Evolutionary conservation across 2,329 filamentous ascomycete species (phyloP).

Genomic region (Penicillium psychrosexuale): DNA sequence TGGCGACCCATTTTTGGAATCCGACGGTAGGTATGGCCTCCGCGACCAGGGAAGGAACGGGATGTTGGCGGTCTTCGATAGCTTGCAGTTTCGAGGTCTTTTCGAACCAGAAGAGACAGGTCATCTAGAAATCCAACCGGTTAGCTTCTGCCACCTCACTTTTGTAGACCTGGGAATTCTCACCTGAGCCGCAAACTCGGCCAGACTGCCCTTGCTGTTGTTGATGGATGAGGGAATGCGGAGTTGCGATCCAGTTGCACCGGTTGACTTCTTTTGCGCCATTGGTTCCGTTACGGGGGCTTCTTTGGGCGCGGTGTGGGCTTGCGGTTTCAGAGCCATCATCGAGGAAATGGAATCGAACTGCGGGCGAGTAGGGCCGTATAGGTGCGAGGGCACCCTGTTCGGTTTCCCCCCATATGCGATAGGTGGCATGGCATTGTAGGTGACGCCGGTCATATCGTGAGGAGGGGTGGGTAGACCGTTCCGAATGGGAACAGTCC

Average conservation of each 20-base stretch:
- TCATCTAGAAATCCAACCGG: slow-evolving; percentile 59
- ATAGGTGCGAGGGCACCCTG: slow-evolving; percentile 25
- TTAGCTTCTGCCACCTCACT: background rate
- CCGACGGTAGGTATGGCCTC: slow-evolving; percentile 74
- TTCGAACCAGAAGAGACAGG: slow-evolving; percentile 97
- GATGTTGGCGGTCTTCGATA: slow-evolving; percentile 59
- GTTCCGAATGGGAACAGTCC: slow-evolving; percentile 40
- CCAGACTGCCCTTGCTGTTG: slow-evolving; percentile 68
- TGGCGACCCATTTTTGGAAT: slow-evolving; percentile 92
- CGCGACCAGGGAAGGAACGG: slow-evolving; percentile 57
- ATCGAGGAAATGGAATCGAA: slow-evolving; percentile 23
- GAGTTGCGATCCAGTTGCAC: slow-evolving; percentile 51
- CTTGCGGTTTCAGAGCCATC: slow-evolving; percentile 24
- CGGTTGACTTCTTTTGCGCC: slow-evolving; percentile 28
- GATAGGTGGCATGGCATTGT: slow-evolving; percentile 32
- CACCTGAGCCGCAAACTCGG: slow-evolving; percentile 82
- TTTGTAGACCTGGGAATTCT: background rate
- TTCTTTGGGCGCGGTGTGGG: slow-evolving; percentile 25
- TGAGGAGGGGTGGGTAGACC: slow-evolving; percentile 42
- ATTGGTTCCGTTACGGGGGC: slow-evolving; percentile 18
- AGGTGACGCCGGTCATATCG: slow-evolving; percentile 44
- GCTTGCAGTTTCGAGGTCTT: slow-evolving; percentile 72
- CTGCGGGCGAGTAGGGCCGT: slow-evolving; percentile 23
- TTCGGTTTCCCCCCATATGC: slow-evolving; percentile 33
- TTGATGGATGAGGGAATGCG: slow-evolving; percentile 75